Evolutionary conservation across 768 basidiomycete species (phyloP), one percentile per base, ranked within the genome.

Genomic region (Boletus vermiculosoides): DNA sequence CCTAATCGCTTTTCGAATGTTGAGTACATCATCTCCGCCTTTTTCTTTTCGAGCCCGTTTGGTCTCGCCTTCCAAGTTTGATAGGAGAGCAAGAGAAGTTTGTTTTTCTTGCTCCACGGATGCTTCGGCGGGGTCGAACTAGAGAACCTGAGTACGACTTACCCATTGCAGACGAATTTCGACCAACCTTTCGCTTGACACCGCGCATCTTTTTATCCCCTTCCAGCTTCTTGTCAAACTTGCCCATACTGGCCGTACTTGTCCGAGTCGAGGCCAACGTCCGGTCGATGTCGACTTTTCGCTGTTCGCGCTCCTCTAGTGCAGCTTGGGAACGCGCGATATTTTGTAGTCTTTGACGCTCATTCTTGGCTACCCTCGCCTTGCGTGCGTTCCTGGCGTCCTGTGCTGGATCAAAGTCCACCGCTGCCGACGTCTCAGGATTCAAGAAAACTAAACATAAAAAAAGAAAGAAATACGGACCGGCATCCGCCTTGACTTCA

Each of bases 241-340:
- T 87, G 61, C 97, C 97, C 87, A 99, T 87, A 65, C 92, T 95
- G 0, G 94, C 97, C 0, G 97, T 99, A 58, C 94, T 94, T 30
- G 78, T 76, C 57, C 90, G 84, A 2, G 89, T 86, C 12, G 86
- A 80, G 9, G 90, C 84, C 25, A 97, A 76, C 2, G 88, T 87
- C 55, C 80, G 79, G 22, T 94, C 89, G 18, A 98, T 81, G 15
- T 92, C 86, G 15, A 69, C 63, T 73, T 93, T 92, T 23, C 90
- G 84, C 46, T 79, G 71, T 22, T 77, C 71, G 52, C 77, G 76
- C 51, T 75, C 71, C 6, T 74, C 63, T 40, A 56, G 53, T 44
- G 72, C 61, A 0, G 71, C 64, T 50, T 79, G 73, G 0, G 86
- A 80, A 33, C 85, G 85, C 23, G 86, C 82, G 9, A 83, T 51